phyloP scores from a whole-genome alignment of 208 protist species.

The Crithidia expoeki region DNA sequence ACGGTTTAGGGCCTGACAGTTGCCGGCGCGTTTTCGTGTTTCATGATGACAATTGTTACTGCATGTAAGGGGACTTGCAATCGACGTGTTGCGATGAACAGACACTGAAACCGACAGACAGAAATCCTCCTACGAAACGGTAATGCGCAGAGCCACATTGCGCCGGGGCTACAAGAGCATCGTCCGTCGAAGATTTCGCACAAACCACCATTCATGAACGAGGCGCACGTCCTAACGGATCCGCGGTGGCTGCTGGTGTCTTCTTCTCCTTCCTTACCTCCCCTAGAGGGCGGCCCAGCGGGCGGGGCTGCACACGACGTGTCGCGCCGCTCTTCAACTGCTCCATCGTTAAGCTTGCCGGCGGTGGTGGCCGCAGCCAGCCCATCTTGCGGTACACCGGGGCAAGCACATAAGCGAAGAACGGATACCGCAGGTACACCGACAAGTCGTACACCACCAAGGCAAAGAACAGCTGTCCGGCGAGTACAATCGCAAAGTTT shows the following conservation, averaged over 20 bases:
- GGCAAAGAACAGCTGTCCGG: constrained; percentile 64
- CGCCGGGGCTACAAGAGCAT: neutral
- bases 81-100: neutral
- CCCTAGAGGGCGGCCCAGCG: constrained; percentile 58
- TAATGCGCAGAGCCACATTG: too few relatives aligned
- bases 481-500: constrained; percentile 57
- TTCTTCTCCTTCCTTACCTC: constrained; percentile 42
- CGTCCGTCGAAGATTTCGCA: too few relatives aligned
- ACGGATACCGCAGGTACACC: constrained; percentile 78
- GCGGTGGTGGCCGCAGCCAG: constrained; percentile 35
- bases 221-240: constrained; percentile 17
- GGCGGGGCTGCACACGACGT: constrained; percentile 33
- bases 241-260: neutral
- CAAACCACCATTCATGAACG: constrained; percentile 8
- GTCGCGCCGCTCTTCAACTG: constrained; percentile 45
- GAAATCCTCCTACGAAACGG: too few relatives aligned
- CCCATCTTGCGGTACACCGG: constrained; percentile 64
- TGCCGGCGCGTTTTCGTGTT: too few relatives aligned
- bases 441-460: constrained; percentile 79
- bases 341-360: constrained; percentile 44
- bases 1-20: too few relatives aligned
- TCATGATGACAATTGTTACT: too few relatives aligned
- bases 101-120: neutral
- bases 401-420: constrained; percentile 69
- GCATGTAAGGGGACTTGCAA: neutral